Conservation (phyloP, 106 monocot genomes). For the Dendrobium chrysotoxum region DNA sequence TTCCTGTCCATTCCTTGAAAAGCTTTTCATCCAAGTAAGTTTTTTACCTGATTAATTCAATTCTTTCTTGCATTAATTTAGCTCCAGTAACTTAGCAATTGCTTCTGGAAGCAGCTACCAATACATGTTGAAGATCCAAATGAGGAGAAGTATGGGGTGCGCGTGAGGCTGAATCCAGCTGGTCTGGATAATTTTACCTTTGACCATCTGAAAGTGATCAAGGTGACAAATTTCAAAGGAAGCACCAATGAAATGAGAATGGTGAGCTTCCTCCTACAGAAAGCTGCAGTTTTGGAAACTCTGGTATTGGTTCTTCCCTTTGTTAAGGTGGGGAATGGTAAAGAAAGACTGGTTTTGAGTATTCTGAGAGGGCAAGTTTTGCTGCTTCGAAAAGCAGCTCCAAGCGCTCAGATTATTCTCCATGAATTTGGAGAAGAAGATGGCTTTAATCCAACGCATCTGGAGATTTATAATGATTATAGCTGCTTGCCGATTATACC, state of each 20-base stretch:
- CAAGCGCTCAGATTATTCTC: background rate
- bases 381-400: constrained; percentile 17
- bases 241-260: constrained; percentile 25
- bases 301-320: constrained; percentile 26
- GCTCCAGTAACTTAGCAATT: background rate
- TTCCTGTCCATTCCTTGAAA: constrained; percentile 30
- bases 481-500: background rate
- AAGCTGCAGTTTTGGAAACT: constrained; percentile 25
- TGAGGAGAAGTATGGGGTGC: background rate
- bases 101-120: constrained; percentile 13
- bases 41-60: background rate
- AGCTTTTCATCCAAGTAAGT: constrained; percentile 35
- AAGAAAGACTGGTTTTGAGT: constrained; percentile 6
- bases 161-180: background rate
- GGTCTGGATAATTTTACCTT: background rate
- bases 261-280: constrained; percentile 35
- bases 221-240: constrained; percentile 39
- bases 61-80: background rate
- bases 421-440: constrained; percentile 12
- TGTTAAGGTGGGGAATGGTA: background rate
- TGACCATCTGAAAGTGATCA: constrained; percentile 27
- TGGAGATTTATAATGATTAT: background rate
- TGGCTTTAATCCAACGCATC: background rate
- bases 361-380: constrained; percentile 19
- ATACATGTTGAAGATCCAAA: background rate